Evolutionary conservation across 1,284 basidiomycete genomes (phyloP), one percentile per base, ranked within the genome.

Genomic region (Coniferiporia weirii): DNA sequence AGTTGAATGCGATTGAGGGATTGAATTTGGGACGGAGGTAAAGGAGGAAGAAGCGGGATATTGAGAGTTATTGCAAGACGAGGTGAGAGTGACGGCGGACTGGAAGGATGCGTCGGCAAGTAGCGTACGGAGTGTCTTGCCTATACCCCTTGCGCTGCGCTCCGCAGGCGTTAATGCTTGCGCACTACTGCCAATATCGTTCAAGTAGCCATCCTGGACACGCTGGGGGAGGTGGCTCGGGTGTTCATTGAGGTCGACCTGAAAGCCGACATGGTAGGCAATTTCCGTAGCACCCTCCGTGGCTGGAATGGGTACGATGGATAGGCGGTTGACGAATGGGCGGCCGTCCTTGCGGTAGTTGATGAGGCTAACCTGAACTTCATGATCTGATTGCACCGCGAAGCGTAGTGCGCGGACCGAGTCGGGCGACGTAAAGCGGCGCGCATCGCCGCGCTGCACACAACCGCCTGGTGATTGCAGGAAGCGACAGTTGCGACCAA

Each of bases 401-500:
- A 86, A 85, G 62, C 81, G 80, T 66, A 97, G 75, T 61, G 84
- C 79, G 9, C 79, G 72, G 7, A 94, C 91, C 1, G 91, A 86
- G 4, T 84, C 81, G 40, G 79, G 79, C 56, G 86, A 81, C 6
- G 89, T 91, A 68, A 84, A 86, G 54, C 76, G 77, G 53, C 94
- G 79, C 13, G 74, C 76, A 15, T 86, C 81, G 19, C 90, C 92
- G 59, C 81, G 82, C 34, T 75, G 71, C 36, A 92, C 75, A 4
- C 75, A 68, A 6, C 87, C 91, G 17, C 79, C 80, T 4, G 95
- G 95, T 0, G 85, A 78, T 73, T 94, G 90, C 35, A 93, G 75
- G 73, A 94, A 93, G 40, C 92, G 88, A 69, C 94, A 97, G 71
- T 96, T 96, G 49, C 84, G 76, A n/a, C 92, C 91, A n/a, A 95